These are phyloP conservation scores for Coprinopsis strossmayeri DNA, from an alignment of 768 basidiomycete species.

Conservation along the genomic window DNA sequence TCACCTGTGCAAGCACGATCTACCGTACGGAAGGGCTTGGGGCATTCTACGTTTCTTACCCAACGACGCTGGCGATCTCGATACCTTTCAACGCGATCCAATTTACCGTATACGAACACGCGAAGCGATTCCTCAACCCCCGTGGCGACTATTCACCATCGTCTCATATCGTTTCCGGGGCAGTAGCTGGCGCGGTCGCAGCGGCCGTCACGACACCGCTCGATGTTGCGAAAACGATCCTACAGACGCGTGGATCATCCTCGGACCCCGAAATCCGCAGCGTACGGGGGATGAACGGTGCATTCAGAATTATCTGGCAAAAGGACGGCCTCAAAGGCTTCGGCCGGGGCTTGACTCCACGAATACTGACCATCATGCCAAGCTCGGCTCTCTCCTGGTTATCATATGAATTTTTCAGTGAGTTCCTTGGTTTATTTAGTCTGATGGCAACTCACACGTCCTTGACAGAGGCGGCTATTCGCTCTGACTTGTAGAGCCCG, in stretches of 20 bases:
- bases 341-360: constrained; percentile 79
- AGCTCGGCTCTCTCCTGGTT: constrained; percentile 97
- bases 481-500: constrained; percentile 29
- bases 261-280: constrained; percentile 78
- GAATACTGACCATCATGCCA: constrained; percentile 93
- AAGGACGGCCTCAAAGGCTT: constrained; percentile 86
- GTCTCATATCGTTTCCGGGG: constrained; percentile 90
- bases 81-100: constrained; percentile 99
- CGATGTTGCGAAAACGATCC: constrained; percentile 95
- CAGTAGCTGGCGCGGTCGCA: constrained; percentile 87
- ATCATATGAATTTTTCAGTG: constrained; percentile 98
- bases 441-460: constrained; percentile 7
- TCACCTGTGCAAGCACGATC: constrained; percentile 80
- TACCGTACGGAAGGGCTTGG: constrained; percentile 78
- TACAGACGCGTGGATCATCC: constrained; percentile 94
- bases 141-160: constrained; percentile 83
- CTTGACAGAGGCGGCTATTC: constrained; percentile 57
- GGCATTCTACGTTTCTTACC: constrained; percentile 98
- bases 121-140: constrained; percentile 85
- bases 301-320: constrained; percentile 81
- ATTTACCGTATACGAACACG: constrained; percentile 92
- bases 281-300: constrained; percentile 80
- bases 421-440: constrained; percentile 28
- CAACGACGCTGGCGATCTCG: constrained; percentile 93
- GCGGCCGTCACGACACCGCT: constrained; percentile 95